Evolutionary conservation across 192 early-diverging fungal genomes (phyloP).

Genomic region (Ambispora gerdemannii): DNA sequence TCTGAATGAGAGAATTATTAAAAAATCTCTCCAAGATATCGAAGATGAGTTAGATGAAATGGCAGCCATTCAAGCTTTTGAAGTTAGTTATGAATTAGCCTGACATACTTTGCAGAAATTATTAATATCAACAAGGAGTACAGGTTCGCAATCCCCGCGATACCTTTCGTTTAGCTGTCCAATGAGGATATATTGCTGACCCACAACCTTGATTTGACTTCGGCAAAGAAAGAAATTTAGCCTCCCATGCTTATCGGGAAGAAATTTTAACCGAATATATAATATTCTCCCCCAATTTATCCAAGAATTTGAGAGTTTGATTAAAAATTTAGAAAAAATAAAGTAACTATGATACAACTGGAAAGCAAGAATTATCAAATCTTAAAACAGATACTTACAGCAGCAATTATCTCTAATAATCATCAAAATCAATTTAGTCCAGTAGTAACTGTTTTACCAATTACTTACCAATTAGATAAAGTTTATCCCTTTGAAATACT

Average conservation of each 20-base stretch:
- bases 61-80: background rate
- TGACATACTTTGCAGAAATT: background rate
- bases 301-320: too few relatives aligned
- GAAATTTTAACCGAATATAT: background rate
- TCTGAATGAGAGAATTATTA: too few relatives aligned
- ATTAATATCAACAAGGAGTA: background rate
- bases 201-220: background rate
- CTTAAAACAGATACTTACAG: too few relatives aligned
- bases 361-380: too few relatives aligned
- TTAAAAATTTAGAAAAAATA: too few relatives aligned
- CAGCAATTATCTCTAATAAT: background rate
- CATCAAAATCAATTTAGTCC: background rate
- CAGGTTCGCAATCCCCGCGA: background rate
- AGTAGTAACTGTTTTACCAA: background rate
- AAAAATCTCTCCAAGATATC: too few relatives aligned
- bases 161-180: background rate
- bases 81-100: background rate
- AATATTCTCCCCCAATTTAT: too few relatives aligned
- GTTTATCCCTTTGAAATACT: constrained; percentile 2
- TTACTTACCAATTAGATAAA: constrained; percentile 7
- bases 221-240: background rate
- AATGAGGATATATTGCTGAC: background rate
- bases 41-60: background rate
- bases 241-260: background rate
- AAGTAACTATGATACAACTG: too few relatives aligned